Evolutionary conservation across 179 eudicot species (phyloP).

Genomic region (Carnegiea gigantea): DNA sequence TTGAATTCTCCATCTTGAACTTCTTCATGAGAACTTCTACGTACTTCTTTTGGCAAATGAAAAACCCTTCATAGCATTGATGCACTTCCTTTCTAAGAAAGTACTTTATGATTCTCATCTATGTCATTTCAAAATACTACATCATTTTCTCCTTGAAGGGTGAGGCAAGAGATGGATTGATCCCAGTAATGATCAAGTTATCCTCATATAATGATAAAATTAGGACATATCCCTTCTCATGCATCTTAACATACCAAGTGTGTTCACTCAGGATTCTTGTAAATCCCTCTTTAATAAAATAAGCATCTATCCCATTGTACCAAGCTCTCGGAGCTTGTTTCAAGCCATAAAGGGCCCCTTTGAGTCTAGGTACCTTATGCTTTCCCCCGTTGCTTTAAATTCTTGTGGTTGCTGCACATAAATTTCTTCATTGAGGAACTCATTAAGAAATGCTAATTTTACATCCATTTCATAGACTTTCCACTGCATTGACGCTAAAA

Average conservation of each 20-base stretch:
- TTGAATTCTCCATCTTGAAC: conserved; percentile 16
- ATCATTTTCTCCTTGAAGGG: background rate
- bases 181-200: background rate
- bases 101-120: background rate
- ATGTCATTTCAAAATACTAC: background rate
- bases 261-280: background rate
- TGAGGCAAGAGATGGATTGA: background rate
- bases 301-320: no score
- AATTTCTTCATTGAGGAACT: background rate
- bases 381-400: background rate
- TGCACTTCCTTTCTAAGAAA: background rate
- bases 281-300: background rate
- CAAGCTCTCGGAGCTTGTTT: no score
- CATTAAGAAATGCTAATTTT: background rate
- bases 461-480: background rate
- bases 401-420: background rate
- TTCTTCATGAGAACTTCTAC: conserved; percentile 10
- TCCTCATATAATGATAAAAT: background rate
- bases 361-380: background rate
- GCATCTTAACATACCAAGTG: background rate
- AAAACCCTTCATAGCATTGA: background rate
- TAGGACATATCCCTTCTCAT: background rate
- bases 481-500: background rate
- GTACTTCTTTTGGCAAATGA: background rate
- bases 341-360: no score